These are phyloP conservation scores for Erodium trifolium DNA, from an alignment of 441 rosid species.

Conservation along the genomic window DNA sequence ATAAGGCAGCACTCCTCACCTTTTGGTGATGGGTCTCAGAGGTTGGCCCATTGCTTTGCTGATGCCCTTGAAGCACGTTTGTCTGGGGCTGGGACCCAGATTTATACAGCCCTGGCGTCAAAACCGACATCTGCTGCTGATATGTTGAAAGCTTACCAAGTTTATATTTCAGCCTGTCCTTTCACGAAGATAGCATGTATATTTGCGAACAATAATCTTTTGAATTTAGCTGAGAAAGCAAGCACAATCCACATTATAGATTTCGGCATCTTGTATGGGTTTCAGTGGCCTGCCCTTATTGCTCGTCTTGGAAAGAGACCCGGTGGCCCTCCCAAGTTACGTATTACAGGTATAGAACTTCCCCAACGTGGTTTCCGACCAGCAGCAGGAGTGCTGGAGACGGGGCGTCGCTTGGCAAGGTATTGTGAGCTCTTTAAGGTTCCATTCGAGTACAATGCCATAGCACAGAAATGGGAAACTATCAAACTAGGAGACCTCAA, in stretches of 20 bases:
- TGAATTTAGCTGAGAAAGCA: conserved; percentile 14
- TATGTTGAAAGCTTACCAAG: conserved; percentile 23
- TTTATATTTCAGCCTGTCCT: conserved; percentile 20
- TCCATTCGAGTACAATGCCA: conserved; percentile 51
- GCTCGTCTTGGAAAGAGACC: conserved; percentile 32
- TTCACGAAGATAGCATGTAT: conserved; percentile 17
- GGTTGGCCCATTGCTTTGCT: conserved; percentile 7
- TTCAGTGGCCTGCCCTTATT: conserved; percentile 61
- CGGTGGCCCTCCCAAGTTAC: conserved; percentile 53
- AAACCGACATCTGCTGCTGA: conserved; percentile 20
- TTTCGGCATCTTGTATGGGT: conserved; percentile 66
- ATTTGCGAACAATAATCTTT: conserved; percentile 19
- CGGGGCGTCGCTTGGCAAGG: conserved; percentile 45
- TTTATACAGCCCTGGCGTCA: background rate
- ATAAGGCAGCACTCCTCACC: conserved; percentile 5
- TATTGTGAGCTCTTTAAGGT: conserved; percentile 46
- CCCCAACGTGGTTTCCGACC: conserved; percentile 57
- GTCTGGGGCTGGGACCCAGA: background rate
- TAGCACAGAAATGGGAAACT: conserved; percentile 58
- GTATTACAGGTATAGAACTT: conserved; percentile 60
- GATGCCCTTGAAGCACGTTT: conserved; percentile 1
- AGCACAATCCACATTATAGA: conserved; percentile 41
- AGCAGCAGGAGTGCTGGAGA: conserved; percentile 51
- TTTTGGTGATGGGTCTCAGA: conserved; percentile 7
- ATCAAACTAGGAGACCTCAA: conserved; percentile 25